A percentile compares a stretch with the other conserved stretches of the same genome.
Evolutionary conservation across 2,329 filamentous ascomycete genomes (phyloP).

Genomic region (Paecilomyces dactylethromorphus): DNA sequence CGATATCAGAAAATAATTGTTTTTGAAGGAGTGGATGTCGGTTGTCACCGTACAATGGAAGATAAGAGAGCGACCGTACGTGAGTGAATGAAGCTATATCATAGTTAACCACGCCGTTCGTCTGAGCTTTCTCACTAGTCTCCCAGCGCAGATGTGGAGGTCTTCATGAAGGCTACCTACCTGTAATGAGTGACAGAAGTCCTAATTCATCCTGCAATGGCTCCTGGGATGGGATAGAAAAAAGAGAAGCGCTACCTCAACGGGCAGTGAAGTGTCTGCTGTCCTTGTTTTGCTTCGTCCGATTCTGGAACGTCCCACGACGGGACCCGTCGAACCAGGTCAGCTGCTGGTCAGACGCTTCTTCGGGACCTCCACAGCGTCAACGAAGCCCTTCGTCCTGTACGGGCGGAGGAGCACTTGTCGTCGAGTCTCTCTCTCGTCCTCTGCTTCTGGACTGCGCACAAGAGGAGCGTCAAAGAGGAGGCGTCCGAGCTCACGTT

Average conservation of each 20-base stretch:
- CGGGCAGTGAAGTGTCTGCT: not conserved
- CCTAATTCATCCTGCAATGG: not conserved
- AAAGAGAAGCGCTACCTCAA: not conserved
- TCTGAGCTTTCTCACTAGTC: not conserved
- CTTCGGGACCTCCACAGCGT: not conserved
- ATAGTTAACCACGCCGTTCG: not conserved
- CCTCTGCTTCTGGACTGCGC: not conserved
- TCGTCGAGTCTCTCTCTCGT: not conserved
- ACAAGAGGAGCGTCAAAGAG: not conserved
- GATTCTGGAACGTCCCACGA: not conserved
- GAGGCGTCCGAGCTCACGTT: not conserved
- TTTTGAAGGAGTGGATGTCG: constrained; percentile 18
- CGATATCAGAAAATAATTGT: not conserved
- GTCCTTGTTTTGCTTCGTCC: not conserved
- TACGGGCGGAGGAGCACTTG: not conserved
- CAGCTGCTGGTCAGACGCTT: not conserved
- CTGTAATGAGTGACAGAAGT: not conserved
- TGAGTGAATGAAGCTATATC: not conserved
- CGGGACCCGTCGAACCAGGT: not conserved
- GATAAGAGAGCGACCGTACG: constrained; percentile 4
- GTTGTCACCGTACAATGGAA: constrained; percentile 12
- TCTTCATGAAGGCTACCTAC: not conserved
- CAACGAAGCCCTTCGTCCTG: not conserved
- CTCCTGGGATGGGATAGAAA: not conserved
- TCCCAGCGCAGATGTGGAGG: not conserved